Conservation (phyloP, 139 green algal species). For the Chlamydomonas applanata region DNA sequence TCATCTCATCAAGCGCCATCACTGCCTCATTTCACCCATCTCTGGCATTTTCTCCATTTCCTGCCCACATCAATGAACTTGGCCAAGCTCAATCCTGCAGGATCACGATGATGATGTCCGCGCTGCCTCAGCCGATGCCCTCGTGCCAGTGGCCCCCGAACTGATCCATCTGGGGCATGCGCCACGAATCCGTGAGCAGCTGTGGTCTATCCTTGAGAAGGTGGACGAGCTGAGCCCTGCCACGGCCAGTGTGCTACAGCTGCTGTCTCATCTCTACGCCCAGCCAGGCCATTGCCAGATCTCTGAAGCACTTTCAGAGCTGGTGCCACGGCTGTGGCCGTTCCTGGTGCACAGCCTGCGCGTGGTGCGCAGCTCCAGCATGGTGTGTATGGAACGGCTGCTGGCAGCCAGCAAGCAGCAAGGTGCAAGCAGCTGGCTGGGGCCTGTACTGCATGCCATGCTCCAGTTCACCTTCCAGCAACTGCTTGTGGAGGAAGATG, state of each 20-base stretch:
- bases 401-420: conserved; percentile 28
- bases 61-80: too few species aligned
- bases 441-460: conserved; percentile 36
- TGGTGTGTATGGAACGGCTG: conserved; percentile 63
- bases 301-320: not conserved
- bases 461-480: conserved; percentile 75
- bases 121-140: conserved; percentile 86
- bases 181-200: conserved; percentile 27
- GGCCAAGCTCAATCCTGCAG: conserved; percentile 48
- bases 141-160: conserved; percentile 68
- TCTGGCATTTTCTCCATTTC: too few species aligned
- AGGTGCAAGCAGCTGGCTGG: conserved; percentile 28
- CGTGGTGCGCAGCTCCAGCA: conserved; percentile 65
- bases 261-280: conserved; percentile 75
- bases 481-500: conserved; percentile 70
- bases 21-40: too few species aligned
- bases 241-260: conserved; percentile 64
- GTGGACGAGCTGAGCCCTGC: conserved; percentile 86
- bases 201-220: conserved; percentile 78
- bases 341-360: conserved; percentile 77
- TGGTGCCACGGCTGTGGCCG: conserved; percentile 73
- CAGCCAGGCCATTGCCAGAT: not conserved
- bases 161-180: conserved; percentile 37
- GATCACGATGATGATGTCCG: conserved; percentile 90
- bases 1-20: too few species aligned